phyloP scores from a whole-genome alignment of 768 basidiomycete species.

The Tricholoma hemisulphureum region DNA sequence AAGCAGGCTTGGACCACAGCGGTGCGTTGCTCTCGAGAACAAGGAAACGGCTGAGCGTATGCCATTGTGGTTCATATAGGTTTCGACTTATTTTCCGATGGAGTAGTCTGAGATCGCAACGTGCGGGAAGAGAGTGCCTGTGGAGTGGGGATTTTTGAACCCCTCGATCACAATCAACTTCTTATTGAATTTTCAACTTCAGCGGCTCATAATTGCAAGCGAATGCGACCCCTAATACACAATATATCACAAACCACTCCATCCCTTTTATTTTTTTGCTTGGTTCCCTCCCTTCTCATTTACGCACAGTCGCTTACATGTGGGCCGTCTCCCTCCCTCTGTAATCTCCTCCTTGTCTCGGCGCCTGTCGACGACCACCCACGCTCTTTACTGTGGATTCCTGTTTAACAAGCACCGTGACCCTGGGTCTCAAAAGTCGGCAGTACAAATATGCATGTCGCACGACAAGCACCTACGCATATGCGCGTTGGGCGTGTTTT shows the following conservation, averaged over 20 bases:
- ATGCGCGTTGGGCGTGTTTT: slow-evolving; percentile 4
- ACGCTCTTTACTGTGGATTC: slow-evolving; percentile 18
- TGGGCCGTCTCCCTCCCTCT: neutral
- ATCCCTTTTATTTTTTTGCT: neutral
- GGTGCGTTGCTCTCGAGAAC: neutral
- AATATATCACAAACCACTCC: slow-evolving; percentile 1
- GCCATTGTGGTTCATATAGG: neutral
- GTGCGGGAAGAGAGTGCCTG: neutral
- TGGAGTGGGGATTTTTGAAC: neutral
- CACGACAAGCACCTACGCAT: slow-evolving; percentile 5
- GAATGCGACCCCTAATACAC: neutral
- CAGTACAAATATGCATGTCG: slow-evolving; percentile 10
- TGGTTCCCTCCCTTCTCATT: neutral
- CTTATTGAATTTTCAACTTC: neutral
- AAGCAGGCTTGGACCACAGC: too few relatives aligned
- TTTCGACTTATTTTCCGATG: neutral
- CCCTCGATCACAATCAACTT: neutral
- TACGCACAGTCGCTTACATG: neutral
- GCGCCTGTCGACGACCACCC: slow-evolving; percentile 1
- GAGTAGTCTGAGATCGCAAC: neutral
- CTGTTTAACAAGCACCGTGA: neutral
- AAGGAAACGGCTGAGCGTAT: neutral
- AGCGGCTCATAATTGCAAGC: neutral
- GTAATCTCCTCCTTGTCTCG: neutral
- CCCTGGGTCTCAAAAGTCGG: neutral